These are phyloP conservation scores for Cutaneotrichosporon sp. DNA, from an alignment of 1,284 basidiomycete species.

Conservation along the genomic window DNA sequence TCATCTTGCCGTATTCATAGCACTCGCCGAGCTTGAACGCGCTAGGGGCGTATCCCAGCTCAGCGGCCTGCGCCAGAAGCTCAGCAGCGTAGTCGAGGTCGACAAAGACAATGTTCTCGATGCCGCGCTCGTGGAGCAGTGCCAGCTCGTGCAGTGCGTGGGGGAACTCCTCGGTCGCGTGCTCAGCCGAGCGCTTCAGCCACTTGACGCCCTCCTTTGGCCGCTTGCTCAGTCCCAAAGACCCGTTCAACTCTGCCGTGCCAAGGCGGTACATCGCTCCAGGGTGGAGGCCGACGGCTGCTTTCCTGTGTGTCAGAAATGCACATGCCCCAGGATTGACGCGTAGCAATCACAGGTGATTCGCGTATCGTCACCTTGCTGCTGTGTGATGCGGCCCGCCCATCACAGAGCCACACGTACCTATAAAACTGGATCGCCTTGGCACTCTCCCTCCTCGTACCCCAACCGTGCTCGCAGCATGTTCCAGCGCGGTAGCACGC, in stretches of 20 bases:
- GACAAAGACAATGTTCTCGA: constrained; percentile 95
- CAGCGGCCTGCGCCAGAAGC: constrained; percentile 88
- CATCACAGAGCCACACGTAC: constrained; percentile 40
- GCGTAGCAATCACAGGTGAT: not conserved
- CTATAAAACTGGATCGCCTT: constrained; percentile 90
- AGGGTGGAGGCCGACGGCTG: constrained; percentile 84
- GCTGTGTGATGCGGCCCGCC: too few relatives aligned
- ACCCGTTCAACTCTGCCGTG: constrained; percentile 93
- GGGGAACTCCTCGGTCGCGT: constrained; percentile 90
- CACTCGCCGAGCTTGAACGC: constrained; percentile 96
- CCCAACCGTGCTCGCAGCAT: constrained; percentile 99
- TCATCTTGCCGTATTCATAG: constrained; percentile 99
- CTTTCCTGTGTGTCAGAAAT: constrained; percentile 62
- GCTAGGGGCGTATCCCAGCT: constrained; percentile 93
- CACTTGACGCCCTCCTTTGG: constrained; percentile 97
- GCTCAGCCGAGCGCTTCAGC: constrained; percentile 94
- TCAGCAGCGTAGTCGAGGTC: constrained; percentile 95
- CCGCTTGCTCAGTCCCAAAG: constrained; percentile 78
- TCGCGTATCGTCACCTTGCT: not conserved
- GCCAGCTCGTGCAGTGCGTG: constrained; percentile 95
- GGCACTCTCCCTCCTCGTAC: constrained; percentile 83
- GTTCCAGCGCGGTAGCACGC: constrained; percentile 94
- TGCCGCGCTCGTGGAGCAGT: constrained; percentile 87
- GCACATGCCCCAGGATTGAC: not conserved
- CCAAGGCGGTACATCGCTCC: constrained; percentile 96